Conservation (phyloP, 495 filamentous ascomycete genomes). For the Thermothielavioides terrestris region DNA sequence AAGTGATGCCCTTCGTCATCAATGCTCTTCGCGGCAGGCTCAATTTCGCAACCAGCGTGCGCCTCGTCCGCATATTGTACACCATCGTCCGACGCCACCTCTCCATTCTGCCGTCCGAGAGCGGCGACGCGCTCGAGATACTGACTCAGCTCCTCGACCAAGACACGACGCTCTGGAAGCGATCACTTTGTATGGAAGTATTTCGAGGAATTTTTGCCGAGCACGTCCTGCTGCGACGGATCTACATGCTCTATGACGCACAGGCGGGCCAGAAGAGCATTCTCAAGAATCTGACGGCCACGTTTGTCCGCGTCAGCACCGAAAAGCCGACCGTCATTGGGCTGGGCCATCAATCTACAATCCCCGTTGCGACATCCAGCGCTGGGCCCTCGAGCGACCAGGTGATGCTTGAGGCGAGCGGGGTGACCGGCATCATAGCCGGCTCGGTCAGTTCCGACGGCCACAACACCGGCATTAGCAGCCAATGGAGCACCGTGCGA, state of each 20-base stretch:
- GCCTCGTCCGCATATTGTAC: conserved; percentile 72
- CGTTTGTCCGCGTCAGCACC: conserved; percentile 78
- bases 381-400: conserved; percentile 54
- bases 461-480: conserved; percentile 68
- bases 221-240: conserved; percentile 62
- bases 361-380: conserved; percentile 47
- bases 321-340: conserved; percentile 86
- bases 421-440: conserved; percentile 79
- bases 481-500: conserved; percentile 79
- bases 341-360: conserved; percentile 73
- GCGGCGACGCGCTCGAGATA: conserved; percentile 75
- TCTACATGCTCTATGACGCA: conserved; percentile 73
- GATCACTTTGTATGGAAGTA: conserved; percentile 83
- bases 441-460: conserved; percentile 59
- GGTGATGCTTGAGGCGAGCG: conserved; percentile 76
- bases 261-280: conserved; percentile 65
- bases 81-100: conserved; percentile 70
- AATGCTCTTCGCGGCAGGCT: conserved; percentile 68
- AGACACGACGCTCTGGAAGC: conserved; percentile 73
- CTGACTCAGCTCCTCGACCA: conserved; percentile 83
- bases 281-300: conserved; percentile 68
- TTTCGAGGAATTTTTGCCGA: conserved; percentile 79
- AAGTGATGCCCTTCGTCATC: conserved; percentile 75
- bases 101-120: conserved; percentile 63
- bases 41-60: conserved; percentile 74